Conservation (phyloP, 805 yeast genomes). For the Candida ovalis region DNA sequence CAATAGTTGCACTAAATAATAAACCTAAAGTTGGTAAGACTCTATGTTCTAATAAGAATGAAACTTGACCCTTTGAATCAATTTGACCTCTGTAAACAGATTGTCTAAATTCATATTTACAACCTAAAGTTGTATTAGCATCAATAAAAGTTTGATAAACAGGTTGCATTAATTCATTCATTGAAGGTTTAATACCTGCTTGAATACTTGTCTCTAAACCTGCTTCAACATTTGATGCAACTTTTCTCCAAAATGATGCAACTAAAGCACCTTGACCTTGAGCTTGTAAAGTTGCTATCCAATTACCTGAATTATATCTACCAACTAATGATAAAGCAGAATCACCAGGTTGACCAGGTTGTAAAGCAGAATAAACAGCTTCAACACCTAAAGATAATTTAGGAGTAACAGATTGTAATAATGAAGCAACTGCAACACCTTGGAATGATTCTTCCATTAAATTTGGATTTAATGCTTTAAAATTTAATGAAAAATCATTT, state of each 20-base stretch:
- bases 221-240: constrained; percentile 90
- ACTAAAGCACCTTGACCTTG: constrained; percentile 89
- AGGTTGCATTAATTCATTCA: constrained; percentile 72
- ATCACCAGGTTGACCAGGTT: constrained; percentile 73
- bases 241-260: constrained; percentile 92
- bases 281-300: constrained; percentile 92
- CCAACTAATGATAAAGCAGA: constrained; percentile 87
- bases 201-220: constrained; percentile 84
- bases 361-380: constrained; percentile 78
- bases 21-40: constrained; percentile 87
- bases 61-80: constrained; percentile 87
- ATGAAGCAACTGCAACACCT: constrained; percentile 90
- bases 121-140: constrained; percentile 91
- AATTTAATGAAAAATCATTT: constrained; percentile 78
- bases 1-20: constrained; percentile 84
- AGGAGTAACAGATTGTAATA: constrained; percentile 84
- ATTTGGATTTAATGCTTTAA: constrained; percentile 89
- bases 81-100: constrained; percentile 93
- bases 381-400: constrained; percentile 87
- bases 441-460: constrained; percentile 69
- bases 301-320: constrained; percentile 79
- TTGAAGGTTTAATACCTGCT: constrained; percentile 74
- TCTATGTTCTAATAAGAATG: constrained; percentile 88
- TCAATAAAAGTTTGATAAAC: constrained; percentile 81
- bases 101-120: constrained; percentile 96